A percentile compares a stretch with the other conserved stretches of the same genome.
Evolutionary conservation across 1,284 basidiomycete species (phyloP).

Genomic region (Anthracocystis panici-leucophaei): DNA sequence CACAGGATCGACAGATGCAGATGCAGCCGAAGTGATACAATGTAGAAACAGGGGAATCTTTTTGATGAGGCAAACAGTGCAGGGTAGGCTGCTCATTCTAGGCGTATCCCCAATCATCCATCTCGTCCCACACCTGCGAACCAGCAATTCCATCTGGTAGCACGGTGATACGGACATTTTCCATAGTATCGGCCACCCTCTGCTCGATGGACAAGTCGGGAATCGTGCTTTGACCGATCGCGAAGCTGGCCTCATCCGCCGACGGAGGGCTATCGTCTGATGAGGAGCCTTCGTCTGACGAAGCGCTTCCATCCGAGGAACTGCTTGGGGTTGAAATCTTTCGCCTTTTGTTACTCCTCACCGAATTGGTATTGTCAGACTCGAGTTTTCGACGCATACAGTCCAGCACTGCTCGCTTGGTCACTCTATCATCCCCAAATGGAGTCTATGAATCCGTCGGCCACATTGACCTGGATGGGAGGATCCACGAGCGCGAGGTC

Average conservation of each 20-base stretch:
- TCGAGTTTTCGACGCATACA: conserved; percentile 27
- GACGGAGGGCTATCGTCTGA: not conserved
- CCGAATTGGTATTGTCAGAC: not conserved
- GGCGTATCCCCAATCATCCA: too few species aligned
- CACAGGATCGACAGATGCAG: conserved; percentile 1
- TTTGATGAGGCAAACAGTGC: too few species aligned
- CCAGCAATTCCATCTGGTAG: conserved; percentile 32
- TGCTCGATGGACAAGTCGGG: conserved; percentile 29
- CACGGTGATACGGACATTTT: conserved; percentile 23
- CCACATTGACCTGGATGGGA: conserved; percentile 31
- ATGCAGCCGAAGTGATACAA: conserved; percentile 16
- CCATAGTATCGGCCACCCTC: conserved; percentile 17
- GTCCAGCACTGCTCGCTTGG: conserved; percentile 15
- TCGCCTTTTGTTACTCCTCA: not conserved
- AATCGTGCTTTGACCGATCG: conserved; percentile 13
- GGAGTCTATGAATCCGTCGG: conserved; percentile 38
- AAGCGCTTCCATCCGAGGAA: too few species aligned
- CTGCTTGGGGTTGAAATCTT: too few species aligned
- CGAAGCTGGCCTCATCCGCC: conserved; percentile 19
- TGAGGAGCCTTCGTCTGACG: too few species aligned
- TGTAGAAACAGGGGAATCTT: not conserved
- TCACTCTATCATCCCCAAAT: conserved; percentile 42
- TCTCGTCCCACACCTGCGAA: conserved; percentile 11
- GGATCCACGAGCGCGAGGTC: conserved; percentile 19
- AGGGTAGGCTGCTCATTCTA: too few species aligned